A percentile compares a stretch with the other conserved stretches of the same genome.
phyloP scores from a whole-genome alignment of 345 rosid genomes.

The Acer campestre region DNA sequence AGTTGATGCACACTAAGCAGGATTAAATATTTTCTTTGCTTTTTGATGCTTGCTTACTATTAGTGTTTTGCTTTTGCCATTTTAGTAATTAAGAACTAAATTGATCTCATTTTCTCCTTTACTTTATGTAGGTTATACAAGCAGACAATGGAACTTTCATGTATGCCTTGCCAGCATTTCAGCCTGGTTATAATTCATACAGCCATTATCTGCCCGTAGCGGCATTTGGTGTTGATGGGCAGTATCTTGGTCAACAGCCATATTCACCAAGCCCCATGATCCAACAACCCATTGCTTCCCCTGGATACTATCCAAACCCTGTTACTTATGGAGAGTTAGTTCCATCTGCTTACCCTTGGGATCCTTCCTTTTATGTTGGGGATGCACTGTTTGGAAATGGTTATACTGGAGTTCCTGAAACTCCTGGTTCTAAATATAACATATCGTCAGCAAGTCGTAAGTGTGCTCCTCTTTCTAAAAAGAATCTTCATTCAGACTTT shows the following conservation, averaged over 20 bases:
- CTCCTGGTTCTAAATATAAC: constrained; percentile 34
- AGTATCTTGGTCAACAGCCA: constrained; percentile 36
- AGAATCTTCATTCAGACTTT: constrained; percentile 10
- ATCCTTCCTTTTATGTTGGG: constrained; percentile 28
- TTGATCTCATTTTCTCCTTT: not conserved
- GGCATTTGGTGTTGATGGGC: constrained; percentile 31
- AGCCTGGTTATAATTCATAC: constrained; percentile 36
- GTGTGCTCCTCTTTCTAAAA: constrained; percentile 14
- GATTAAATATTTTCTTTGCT: not conserved
- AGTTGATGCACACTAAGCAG: not conserved
- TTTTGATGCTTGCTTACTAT: not conserved
- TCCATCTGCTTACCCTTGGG: constrained; percentile 36
- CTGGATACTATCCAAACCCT: constrained; percentile 39
- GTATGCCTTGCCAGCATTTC: constrained; percentile 48
- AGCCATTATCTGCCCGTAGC: constrained; percentile 37
- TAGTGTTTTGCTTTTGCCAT: not conserved
- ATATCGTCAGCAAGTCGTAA: constrained; percentile 41
- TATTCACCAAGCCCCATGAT: constrained; percentile 31
- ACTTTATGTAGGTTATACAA: constrained; percentile 39
- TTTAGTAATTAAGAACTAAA: not conserved
- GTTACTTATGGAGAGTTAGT: constrained; percentile 42
- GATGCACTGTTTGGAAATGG: constrained; percentile 31
- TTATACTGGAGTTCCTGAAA: constrained; percentile 34
- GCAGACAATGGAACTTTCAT: constrained; percentile 56
- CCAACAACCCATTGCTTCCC: constrained; percentile 30